phyloP scores from a whole-genome alignment of 306 rosid genomes.

The Castanea sativa region DNA sequence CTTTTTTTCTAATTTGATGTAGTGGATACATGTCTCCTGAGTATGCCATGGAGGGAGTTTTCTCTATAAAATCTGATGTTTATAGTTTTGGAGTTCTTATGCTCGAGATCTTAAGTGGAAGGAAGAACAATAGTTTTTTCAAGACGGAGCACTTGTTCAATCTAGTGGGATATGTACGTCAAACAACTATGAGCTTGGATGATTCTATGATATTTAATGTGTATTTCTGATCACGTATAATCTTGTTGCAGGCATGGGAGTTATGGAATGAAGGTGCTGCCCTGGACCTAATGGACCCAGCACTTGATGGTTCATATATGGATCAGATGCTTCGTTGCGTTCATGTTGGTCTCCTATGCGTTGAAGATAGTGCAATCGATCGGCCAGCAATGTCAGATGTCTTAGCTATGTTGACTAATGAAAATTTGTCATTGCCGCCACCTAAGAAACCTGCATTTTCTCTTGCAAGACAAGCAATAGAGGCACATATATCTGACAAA shows the following conservation, averaged over 20 bases:
- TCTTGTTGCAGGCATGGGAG: slow-evolving; percentile 17
- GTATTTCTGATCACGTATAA: too few species aligned
- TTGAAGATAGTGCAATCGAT: slow-evolving; percentile 4
- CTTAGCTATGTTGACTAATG: slow-evolving; percentile 8
- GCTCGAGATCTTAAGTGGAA: background rate
- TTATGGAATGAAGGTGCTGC: slow-evolving; percentile 12
- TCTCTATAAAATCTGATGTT: background rate
- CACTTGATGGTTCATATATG: background rate
- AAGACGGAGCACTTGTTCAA: background rate
- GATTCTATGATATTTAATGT: too few species aligned
- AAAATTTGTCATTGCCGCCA: background rate
- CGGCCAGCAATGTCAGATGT: slow-evolving; percentile 19
- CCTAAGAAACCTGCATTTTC: slow-evolving; percentile 16
- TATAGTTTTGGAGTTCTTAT: background rate
- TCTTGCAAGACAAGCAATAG: too few species aligned
- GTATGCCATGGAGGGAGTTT: background rate
- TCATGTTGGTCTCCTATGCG: slow-evolving; percentile 13
- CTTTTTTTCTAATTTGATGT: too few species aligned
- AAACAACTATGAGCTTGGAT: too few species aligned
- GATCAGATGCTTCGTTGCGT: background rate
- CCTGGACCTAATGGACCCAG: slow-evolving; percentile 4
- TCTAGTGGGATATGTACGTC: background rate
- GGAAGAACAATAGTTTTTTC: background rate
- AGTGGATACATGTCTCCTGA: slow-evolving; percentile 8
- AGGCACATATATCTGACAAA: background rate